These are phyloP conservation scores for Podaxis sp. DNA, from an alignment of 768 basidiomycete genomes.

Conservation along the genomic window DNA sequence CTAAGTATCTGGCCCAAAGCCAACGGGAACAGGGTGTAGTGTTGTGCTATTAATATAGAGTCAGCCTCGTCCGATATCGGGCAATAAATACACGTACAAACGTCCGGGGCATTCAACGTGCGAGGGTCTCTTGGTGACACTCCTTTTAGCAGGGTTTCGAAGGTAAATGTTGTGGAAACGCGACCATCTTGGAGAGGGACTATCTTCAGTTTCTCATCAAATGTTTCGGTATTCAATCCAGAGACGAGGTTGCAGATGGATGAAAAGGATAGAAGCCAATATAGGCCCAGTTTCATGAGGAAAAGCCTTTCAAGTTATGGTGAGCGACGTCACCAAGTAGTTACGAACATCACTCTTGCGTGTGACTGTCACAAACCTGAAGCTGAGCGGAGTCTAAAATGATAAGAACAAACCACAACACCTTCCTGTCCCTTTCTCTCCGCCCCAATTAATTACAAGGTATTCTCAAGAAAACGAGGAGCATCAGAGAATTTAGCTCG, in stretches of 20 bases:
- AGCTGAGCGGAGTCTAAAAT: background rate
- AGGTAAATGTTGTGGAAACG: conserved; percentile 78
- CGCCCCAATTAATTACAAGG: background rate
- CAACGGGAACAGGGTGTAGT: conserved; percentile 86
- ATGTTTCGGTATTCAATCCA: conserved; percentile 38
- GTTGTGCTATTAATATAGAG: conserved; percentile 55
- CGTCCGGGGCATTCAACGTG: conserved; percentile 48
- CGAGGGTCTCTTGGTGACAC: conserved; percentile 56
- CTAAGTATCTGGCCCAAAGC: conserved; percentile 84
- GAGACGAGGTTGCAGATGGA: conserved; percentile 19
- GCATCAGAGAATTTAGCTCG: background rate
- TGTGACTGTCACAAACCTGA: background rate
- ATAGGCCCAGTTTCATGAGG: conserved; percentile 10
- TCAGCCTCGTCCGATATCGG: background rate
- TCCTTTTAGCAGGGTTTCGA: conserved; percentile 62
- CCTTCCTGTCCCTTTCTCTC: background rate
- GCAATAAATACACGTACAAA: conserved; percentile 31
- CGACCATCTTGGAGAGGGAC: conserved; percentile 76
- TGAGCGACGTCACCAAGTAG: background rate
- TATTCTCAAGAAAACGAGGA: background rate
- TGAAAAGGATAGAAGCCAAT: conserved; percentile 10
- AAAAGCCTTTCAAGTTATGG: no score
- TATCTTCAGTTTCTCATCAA: conserved; percentile 45
- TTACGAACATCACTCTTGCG: background rate
- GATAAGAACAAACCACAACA: background rate